A percentile compares a stretch with the other conserved stretches of the same genome.
Conservation (phyloP, 768 basidiomycete species). For the Auriculariales sp. region DNA sequence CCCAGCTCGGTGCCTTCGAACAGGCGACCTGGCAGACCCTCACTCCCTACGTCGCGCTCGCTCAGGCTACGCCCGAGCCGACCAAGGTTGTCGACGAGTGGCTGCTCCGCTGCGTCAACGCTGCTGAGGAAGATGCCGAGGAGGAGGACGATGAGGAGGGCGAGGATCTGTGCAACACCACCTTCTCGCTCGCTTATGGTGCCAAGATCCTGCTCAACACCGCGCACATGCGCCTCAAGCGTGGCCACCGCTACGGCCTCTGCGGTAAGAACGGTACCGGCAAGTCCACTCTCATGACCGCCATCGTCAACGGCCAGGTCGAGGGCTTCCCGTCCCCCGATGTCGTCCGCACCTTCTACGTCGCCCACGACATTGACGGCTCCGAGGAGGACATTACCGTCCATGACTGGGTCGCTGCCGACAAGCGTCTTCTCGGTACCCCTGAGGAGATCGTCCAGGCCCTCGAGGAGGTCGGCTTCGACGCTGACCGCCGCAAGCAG, state of each 20-base stretch:
- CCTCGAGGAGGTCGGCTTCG: slow-evolving; percentile 85
- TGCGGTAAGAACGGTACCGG: slow-evolving; percentile 98
- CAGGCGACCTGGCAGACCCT: slow-evolving; percentile 76
- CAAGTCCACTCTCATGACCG: slow-evolving; percentile 89
- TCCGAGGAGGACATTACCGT: slow-evolving; percentile 86
- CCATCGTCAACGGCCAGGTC: slow-evolving; percentile 89
- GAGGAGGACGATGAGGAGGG: slow-evolving; percentile 91
- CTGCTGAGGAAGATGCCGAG: slow-evolving; percentile 52
- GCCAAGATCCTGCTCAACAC: slow-evolving; percentile 97
- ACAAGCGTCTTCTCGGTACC: slow-evolving; percentile 63
- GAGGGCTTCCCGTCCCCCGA: slow-evolving; percentile 97
- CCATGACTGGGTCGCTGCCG: slow-evolving; percentile 71
- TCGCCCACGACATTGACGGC: slow-evolving; percentile 98
- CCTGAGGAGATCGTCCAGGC: slow-evolving; percentile 65
- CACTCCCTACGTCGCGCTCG: slow-evolving; percentile 59
- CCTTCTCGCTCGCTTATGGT: slow-evolving; percentile 97
- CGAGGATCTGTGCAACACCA: slow-evolving; percentile 97
- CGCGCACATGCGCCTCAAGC: slow-evolving; percentile 90
- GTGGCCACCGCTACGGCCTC: slow-evolving; percentile 96
- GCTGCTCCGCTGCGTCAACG: slow-evolving; percentile 79
- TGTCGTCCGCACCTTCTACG: slow-evolving; percentile 97
- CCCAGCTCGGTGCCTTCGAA: slow-evolving; percentile 87
- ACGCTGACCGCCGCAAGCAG: slow-evolving; percentile 68
- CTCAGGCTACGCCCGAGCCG: slow-evolving; percentile 49
- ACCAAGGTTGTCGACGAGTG: slow-evolving; percentile 62